phyloP scores from a whole-genome alignment of 768 basidiomycete species.

The Leccinum imitatum region DNA sequence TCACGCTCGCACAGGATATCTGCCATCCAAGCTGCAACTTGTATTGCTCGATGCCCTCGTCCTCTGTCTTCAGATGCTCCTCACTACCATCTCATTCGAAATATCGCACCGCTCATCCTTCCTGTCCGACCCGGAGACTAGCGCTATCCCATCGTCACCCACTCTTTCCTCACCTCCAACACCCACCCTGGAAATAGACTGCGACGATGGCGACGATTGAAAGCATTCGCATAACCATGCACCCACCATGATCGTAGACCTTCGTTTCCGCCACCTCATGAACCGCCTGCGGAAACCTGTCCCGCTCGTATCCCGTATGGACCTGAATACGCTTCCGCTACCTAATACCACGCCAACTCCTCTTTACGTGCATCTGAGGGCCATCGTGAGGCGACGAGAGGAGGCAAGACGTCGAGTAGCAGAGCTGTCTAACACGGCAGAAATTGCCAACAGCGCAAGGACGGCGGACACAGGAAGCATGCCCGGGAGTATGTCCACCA shows the following conservation, averaged over 20 bases:
- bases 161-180: constrained; percentile 21
- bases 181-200: constrained; percentile 28
- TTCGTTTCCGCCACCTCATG: constrained; percentile 54
- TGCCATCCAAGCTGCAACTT: constrained; percentile 65
- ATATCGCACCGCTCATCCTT: constrained; percentile 41
- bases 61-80: constrained; percentile 61
- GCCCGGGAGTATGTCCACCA: constrained; percentile 31
- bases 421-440: constrained; percentile 22
- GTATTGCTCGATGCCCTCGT: constrained; percentile 68
- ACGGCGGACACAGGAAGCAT: constrained; percentile 40
- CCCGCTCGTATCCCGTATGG: constrained; percentile 32
- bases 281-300: constrained; percentile 57
- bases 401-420: constrained; percentile 39
- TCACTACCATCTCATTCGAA: constrained; percentile 71
- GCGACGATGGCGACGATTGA: constrained; percentile 13
- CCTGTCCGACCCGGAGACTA: constrained; percentile 42
- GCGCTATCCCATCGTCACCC: constrained; percentile 29
- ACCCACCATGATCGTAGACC: constrained; percentile 58
- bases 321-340: constrained; percentile 47
- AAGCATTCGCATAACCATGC: constrained; percentile 26
- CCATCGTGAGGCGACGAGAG: constrained; percentile 51
- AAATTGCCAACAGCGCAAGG: constrained; percentile 29
- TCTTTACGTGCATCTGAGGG: constrained; percentile 47
- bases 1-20: constrained; percentile 41
- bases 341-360: constrained; percentile 61